A percentile compares a stretch with the other conserved stretches of the same genome.
Conservation (phyloP, 148 eudicot genomes). For the Heliamphora exappendiculata region DNA sequence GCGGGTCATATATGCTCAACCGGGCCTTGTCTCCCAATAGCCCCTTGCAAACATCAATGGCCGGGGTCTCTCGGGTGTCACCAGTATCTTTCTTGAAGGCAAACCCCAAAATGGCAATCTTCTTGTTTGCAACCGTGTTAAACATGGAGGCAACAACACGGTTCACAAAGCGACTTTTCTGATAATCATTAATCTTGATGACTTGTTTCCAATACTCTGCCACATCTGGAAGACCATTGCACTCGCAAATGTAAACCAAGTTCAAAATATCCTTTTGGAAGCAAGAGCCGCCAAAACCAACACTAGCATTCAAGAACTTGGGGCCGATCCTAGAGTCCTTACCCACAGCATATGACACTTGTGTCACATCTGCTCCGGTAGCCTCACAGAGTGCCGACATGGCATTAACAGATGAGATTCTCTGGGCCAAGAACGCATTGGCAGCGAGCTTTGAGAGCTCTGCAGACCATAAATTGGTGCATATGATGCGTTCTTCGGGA, state of each 20-base stretch:
- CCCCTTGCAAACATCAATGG: slow-evolving; percentile 72
- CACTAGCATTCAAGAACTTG: slow-evolving; percentile 16
- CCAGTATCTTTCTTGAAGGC: slow-evolving; percentile 73
- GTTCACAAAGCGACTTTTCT: slow-evolving; percentile 27
- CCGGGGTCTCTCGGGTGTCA: slow-evolving; percentile 71
- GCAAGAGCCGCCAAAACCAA: slow-evolving; percentile 16
- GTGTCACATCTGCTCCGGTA: slow-evolving; percentile 64
- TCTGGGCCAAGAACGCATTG: slow-evolving; percentile 39
- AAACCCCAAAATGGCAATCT: slow-evolving; percentile 61
- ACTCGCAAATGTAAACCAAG: slow-evolving; percentile 23
- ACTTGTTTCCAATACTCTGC: slow-evolving; percentile 82
- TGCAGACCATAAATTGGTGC: slow-evolving; percentile 75
- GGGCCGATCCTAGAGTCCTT: slow-evolving; percentile 17
- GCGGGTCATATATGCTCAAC: slow-evolving; percentile 66
- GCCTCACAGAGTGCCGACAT: slow-evolving; percentile 31
- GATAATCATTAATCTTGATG: slow-evolving; percentile 65
- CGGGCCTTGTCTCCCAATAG: slow-evolving; percentile 57
- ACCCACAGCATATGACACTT: slow-evolving; percentile 63
- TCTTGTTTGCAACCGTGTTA: slow-evolving; percentile 58
- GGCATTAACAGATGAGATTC: slow-evolving; percentile 14
- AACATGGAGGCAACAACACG: slow-evolving; percentile 69
- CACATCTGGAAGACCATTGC: slow-evolving; percentile 73
- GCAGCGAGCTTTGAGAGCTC: slow-evolving; percentile 85
- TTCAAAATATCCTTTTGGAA: slow-evolving; percentile 17
- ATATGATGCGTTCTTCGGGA: slow-evolving; percentile 55